These are phyloP conservation scores for Mortierella sp. DNA, from an alignment of 371 early-diverging fungal species.

Conservation along the genomic window DNA sequence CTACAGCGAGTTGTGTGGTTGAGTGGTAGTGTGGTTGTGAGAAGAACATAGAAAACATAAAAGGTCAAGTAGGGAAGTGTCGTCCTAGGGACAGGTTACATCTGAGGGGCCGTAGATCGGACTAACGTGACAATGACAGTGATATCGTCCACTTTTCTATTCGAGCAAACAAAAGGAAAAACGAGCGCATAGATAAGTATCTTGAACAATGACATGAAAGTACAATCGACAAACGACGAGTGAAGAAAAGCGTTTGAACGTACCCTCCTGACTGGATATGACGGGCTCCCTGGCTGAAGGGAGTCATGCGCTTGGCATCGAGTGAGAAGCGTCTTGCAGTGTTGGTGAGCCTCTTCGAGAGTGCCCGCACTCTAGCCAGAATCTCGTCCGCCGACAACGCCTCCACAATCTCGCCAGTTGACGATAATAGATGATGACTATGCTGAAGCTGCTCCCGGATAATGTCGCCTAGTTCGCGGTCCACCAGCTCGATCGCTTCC, in stretches of 20 bases:
- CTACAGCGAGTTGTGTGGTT: neutral
- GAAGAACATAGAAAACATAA: neutral
- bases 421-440: neutral
- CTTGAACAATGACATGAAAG: neutral
- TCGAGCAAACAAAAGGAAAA: neutral
- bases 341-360: conserved; percentile 65
- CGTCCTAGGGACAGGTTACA: neutral
- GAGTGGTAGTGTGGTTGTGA: neutral
- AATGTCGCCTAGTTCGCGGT: conserved; percentile 43
- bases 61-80: neutral
- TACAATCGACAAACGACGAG: no score
- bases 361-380: conserved; percentile 59
- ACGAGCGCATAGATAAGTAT: neutral
- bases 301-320: conserved; percentile 59
- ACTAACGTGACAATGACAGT: conserved; percentile 51
- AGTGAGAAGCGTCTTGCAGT: conserved; percentile 62
- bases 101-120: neutral
- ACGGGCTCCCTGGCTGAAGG: conserved; percentile 19
- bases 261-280: conserved; percentile 25
- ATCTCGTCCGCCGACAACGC: conserved; percentile 45
- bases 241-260: neutral
- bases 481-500: conserved; percentile 64
- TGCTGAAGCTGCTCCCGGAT: conserved; percentile 30
- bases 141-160: conserved; percentile 60
- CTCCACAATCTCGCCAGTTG: neutral